A percentile compares a stretch with the other conserved stretches of the same genome.
Evolutionary conservation across 805 yeast genomes (phyloP).

Genomic region (Lipomyces yamanashiensis): DNA sequence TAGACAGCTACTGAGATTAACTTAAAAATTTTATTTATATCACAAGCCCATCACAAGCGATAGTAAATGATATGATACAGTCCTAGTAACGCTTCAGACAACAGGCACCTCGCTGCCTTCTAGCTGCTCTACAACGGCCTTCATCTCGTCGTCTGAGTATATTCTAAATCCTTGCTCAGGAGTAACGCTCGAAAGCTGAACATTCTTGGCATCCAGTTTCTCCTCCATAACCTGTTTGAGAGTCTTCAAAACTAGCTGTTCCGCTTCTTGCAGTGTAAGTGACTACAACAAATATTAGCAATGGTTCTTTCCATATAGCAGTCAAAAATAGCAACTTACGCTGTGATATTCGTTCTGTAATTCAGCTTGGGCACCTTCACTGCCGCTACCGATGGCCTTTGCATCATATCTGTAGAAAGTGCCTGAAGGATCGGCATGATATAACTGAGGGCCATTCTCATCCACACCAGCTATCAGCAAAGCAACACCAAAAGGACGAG

Average conservation of each 20-base stretch:
- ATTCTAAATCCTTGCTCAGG: constrained; percentile 82
- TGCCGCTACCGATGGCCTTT: constrained; percentile 97
- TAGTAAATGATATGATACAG: not conserved
- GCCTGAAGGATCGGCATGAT: constrained; percentile 98
- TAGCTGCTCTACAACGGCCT: constrained; percentile 74
- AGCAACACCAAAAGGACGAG: constrained; percentile 99
- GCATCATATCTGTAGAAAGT: constrained; percentile 98
- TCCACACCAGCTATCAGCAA: constrained; percentile 93
- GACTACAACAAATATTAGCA: constrained; percentile 49
- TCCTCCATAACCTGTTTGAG: constrained; percentile 99
- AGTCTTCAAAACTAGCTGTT: constrained; percentile 81
- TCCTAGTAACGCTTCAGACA: not conserved
- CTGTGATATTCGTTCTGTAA: constrained; percentile 95
- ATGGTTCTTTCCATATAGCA: not conserved
- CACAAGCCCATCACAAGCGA: not conserved
- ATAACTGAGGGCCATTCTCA: constrained; percentile 91
- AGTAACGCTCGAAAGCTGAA: constrained; percentile 93
- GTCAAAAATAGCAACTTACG: constrained; percentile 24
- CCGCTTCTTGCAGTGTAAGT: constrained; percentile 90
- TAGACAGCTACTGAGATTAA: too few relatives aligned
- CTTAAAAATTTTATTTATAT: too few relatives aligned
- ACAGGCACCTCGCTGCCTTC: constrained; percentile 30
- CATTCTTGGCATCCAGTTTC: constrained; percentile 90
- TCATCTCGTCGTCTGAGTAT: constrained; percentile 81
- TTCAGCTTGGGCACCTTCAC: constrained; percentile 99